Evolutionary conservation across 1,284 basidiomycete genomes (phyloP).

Genomic region (Puccinia brachypodii): DNA sequence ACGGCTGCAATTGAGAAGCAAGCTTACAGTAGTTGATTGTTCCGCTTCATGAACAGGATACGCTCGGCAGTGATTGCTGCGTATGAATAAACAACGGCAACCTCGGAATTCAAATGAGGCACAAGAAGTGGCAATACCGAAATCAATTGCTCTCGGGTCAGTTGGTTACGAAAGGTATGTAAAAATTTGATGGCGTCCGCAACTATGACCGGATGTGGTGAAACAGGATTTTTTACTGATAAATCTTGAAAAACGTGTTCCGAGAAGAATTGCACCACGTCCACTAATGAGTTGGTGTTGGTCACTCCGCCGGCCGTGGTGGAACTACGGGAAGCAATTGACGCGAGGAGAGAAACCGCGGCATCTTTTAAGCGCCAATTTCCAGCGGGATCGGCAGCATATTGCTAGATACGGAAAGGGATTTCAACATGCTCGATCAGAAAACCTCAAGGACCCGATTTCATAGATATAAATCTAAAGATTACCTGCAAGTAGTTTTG

Average conservation of each 20-base stretch:
- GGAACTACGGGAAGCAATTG: slow-evolving; percentile 81
- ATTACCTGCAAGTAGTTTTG: slow-evolving; percentile 65
- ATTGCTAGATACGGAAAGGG: slow-evolving; percentile 54
- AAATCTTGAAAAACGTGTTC: slow-evolving; percentile 86
- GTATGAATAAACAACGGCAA: slow-evolving; percentile 60
- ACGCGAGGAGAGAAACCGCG: slow-evolving; percentile 89
- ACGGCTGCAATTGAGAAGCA: background rate
- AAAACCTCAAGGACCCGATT: background rate
- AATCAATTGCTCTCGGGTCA: slow-evolving; percentile 72
- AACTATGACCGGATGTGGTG: slow-evolving; percentile 79
- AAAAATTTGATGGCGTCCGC: slow-evolving; percentile 94
- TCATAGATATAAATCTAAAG: background rate
- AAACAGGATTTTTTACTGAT: slow-evolving; percentile 65
- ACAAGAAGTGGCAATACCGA: slow-evolving; percentile 85
- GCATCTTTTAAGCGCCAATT: slow-evolving; percentile 95
- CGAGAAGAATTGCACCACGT: slow-evolving; percentile 93
- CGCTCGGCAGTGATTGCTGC: slow-evolving; percentile 60
- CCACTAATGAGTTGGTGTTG: slow-evolving; percentile 83
- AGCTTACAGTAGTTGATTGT: slow-evolving; percentile 67
- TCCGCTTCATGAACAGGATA: slow-evolving; percentile 75
- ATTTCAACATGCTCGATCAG: background rate
- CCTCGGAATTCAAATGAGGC: slow-evolving; percentile 67
- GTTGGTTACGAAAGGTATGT: slow-evolving; percentile 92
- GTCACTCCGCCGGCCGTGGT: slow-evolving; percentile 79
- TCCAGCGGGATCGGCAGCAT: slow-evolving; percentile 64